phyloP scores from a whole-genome alignment of 257 asterid genomes.

The Ilex aquifolium region DNA sequence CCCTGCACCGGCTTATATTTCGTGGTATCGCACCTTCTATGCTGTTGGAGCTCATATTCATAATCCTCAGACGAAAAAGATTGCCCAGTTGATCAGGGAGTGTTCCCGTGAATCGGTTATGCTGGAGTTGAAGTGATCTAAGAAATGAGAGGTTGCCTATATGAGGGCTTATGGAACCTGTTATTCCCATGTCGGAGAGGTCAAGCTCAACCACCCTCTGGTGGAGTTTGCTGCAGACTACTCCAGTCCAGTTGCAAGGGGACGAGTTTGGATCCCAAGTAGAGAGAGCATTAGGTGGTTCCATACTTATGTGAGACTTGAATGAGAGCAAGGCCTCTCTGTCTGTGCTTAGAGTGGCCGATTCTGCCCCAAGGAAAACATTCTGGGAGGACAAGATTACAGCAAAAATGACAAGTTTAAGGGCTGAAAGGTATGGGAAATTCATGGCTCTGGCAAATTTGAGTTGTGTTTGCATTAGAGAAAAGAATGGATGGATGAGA shows the following conservation, averaged over 20 bases:
- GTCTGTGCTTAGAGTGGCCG: constrained; percentile 31
- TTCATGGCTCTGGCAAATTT: no score
- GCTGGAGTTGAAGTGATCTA: constrained; percentile 40
- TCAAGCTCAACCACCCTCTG: constrained; percentile 30
- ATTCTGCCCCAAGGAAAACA: neutral
- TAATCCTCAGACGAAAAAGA: constrained; percentile 23
- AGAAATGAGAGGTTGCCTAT: constrained; percentile 53
- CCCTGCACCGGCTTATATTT: constrained; percentile 29
- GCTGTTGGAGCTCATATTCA: constrained; percentile 34
- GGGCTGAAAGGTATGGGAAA: neutral
- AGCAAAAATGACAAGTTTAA: neutral
- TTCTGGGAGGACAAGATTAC: neutral
- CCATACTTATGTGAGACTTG: constrained; percentile 28
- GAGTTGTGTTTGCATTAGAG: no score
- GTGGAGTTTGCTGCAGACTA: constrained; percentile 29
- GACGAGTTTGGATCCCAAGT: constrained; percentile 36
- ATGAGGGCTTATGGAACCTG: constrained; percentile 45
- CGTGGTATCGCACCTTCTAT: constrained; percentile 35
- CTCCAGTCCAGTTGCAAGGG: constrained; percentile 66
- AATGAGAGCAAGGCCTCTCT: constrained; percentile 45
- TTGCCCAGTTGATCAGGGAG: constrained; percentile 41
- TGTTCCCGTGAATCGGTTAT: constrained; percentile 34
- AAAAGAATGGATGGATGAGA: no score
- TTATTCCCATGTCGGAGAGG: constrained; percentile 35
- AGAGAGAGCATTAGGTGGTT: constrained; percentile 30